Conservation (phyloP, 495 filamentous ascomycete genomes). For the Penicillium taxi region DNA sequence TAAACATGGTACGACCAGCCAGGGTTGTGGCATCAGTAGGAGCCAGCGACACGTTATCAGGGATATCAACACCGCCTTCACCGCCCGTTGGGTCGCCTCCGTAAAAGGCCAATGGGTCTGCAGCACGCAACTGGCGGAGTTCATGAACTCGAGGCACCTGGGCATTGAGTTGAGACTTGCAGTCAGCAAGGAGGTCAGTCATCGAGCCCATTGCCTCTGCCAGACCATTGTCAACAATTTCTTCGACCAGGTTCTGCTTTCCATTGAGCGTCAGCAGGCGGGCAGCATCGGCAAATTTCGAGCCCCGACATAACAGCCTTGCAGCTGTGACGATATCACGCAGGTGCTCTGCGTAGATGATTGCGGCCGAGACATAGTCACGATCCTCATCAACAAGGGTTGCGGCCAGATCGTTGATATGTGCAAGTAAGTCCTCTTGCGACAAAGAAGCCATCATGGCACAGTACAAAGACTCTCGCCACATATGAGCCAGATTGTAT, state of each 20-base stretch:
- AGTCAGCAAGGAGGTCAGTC: constrained; percentile 88
- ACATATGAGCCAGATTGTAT: constrained; percentile 75
- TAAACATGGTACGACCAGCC: constrained; percentile 69
- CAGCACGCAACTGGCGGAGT: constrained; percentile 66
- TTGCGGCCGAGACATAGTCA: constrained; percentile 70
- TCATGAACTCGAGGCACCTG: constrained; percentile 81
- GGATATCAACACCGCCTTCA: constrained; percentile 56
- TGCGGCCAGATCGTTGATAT: constrained; percentile 61
- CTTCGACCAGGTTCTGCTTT: constrained; percentile 38
- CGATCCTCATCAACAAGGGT: constrained; percentile 74
- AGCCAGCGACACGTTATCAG: constrained; percentile 86
- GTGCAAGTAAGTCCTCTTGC: constrained; percentile 46
- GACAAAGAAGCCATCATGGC: constrained; percentile 60
- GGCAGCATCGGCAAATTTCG: constrained; percentile 75
- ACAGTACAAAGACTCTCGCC: constrained; percentile 80
- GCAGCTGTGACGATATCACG: constrained; percentile 58
- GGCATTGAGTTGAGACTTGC: constrained; percentile 69
- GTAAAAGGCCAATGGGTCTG: constrained; percentile 74
- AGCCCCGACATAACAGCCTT: constrained; percentile 69
- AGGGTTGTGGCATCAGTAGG: constrained; percentile 74
- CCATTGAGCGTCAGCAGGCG: constrained; percentile 52
- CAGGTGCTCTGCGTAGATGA: constrained; percentile 74
- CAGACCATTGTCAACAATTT: constrained; percentile 67
- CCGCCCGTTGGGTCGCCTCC: constrained; percentile 55
- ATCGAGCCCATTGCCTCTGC: constrained; percentile 65